A percentile compares a stretch with the other conserved stretches of the same genome.
phyloP scores from a whole-genome alignment of 345 rosid species.

The Pugionium cornutum region DNA sequence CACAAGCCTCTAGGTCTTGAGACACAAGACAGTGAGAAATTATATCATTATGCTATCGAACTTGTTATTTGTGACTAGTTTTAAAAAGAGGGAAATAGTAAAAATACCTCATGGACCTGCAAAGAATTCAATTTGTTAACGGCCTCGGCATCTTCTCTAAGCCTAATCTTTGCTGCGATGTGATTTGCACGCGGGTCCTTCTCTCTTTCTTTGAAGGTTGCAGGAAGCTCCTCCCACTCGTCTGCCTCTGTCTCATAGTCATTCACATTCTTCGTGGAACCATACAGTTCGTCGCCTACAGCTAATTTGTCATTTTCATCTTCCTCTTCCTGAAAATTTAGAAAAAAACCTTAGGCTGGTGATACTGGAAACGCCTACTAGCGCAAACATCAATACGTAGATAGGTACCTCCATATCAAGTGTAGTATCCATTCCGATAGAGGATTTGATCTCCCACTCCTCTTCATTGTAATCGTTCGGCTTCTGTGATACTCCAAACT shows the following conservation, averaged over 20 bases:
- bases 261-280: slow-evolving; percentile 47
- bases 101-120: slow-evolving; percentile 50
- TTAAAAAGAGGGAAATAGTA: neutral
- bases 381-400: neutral
- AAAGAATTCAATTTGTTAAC: slow-evolving; percentile 56
- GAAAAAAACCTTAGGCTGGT: neutral
- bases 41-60: neutral
- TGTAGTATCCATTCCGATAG: slow-evolving; percentile 67
- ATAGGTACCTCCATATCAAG: slow-evolving; percentile 66
- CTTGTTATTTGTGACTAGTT: too few relatives aligned
- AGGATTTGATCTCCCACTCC: slow-evolving; percentile 73
- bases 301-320: slow-evolving; percentile 70
- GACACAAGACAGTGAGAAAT: neutral
- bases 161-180: slow-evolving; percentile 61
- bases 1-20: neutral
- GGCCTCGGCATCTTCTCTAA: slow-evolving; percentile 74
- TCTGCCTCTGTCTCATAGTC: slow-evolving; percentile 57
- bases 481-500: slow-evolving; percentile 30
- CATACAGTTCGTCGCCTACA: slow-evolving; percentile 44
- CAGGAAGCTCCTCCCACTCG: slow-evolving; percentile 51
- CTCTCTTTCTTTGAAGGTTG: slow-evolving; percentile 40
- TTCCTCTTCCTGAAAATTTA: slow-evolving; percentile 69
- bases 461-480: slow-evolving; percentile 60
- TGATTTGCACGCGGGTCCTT: slow-evolving; percentile 84
- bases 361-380: neutral